Percentiles rank a stretch among this genome's conserved stretches.
phyloP scores from a whole-genome alignment of 345 rosid species.

The Anastatica hierochuntica region DNA sequence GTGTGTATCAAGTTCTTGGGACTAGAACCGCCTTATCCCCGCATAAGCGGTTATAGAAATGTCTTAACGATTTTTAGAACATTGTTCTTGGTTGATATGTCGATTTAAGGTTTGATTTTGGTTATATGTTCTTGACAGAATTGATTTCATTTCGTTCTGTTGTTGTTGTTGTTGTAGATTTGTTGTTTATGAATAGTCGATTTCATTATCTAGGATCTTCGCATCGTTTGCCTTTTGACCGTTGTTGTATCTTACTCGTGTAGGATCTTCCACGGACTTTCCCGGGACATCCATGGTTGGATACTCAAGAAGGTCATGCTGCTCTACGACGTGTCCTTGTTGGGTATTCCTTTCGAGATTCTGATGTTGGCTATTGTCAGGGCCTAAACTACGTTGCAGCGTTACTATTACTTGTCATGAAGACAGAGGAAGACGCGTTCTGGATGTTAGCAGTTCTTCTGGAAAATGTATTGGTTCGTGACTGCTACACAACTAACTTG shows the following conservation, averaged over 20 bases:
- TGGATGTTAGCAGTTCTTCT: constrained; percentile 98
- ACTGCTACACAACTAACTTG: constrained; percentile 86
- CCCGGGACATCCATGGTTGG: constrained; percentile 99
- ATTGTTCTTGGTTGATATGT: too few species aligned
- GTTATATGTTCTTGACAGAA: too few species aligned
- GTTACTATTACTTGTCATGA: constrained; percentile 86
- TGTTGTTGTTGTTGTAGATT: too few species aligned
- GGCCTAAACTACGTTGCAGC: constrained; percentile 98
- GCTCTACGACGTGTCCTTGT: constrained; percentile 89
- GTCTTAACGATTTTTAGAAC: too few species aligned
- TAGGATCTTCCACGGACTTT: constrained; percentile 97
- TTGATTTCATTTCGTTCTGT: too few species aligned
- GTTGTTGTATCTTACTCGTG: constrained; percentile 12
- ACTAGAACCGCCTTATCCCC: too few species aligned
- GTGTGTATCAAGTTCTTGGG: too few species aligned
- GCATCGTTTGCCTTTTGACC: background rate
- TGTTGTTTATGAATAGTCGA: too few species aligned
- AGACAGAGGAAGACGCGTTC: constrained; percentile 98
- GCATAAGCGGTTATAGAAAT: too few species aligned
- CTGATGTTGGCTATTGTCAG: constrained; percentile 99
- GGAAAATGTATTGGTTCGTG: constrained; percentile 90
- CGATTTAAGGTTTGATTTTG: too few species aligned
- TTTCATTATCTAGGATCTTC: background rate
- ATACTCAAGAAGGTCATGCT: constrained; percentile 96
- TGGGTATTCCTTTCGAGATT: constrained; percentile 93